Conservation (phyloP, 2,329 filamentous ascomycete species). For the Ceratocystis albifundus region DNA sequence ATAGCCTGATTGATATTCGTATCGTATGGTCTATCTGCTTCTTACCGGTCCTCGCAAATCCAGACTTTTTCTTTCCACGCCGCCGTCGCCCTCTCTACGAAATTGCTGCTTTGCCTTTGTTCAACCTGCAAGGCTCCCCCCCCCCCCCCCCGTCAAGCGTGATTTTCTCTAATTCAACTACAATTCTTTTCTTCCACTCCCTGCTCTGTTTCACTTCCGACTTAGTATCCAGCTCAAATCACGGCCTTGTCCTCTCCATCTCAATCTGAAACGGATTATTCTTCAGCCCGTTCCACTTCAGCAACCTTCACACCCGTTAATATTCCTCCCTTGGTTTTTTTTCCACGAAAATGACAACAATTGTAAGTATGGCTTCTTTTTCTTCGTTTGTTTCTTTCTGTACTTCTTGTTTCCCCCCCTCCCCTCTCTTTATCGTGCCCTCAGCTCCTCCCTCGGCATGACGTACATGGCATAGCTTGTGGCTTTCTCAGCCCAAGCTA, state of each 20-base stretch:
- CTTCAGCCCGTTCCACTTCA: not conserved
- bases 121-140: not conserved
- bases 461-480: not conserved
- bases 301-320: not conserved
- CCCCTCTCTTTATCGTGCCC: not conserved
- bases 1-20: not conserved
- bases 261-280: not conserved
- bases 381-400: not conserved
- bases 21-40: not conserved
- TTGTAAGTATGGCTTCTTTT: conserved; percentile 1
- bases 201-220: not conserved
- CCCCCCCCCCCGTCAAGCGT: not conserved
- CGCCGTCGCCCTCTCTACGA: not conserved
- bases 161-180: not conserved
- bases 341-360: not conserved
- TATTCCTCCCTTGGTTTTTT: not conserved
- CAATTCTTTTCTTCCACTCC: not conserved
- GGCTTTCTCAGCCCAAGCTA: conserved; percentile 3
- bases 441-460: not conserved
- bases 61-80: not conserved
- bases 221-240: not conserved
- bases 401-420: not conserved
- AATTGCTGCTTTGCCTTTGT: not conserved
- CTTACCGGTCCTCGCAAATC: not conserved
- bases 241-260: not conserved